phyloP scores from a whole-genome alignment of 108 stramenopile genomes.

The Skeletonema tropicum region DNA sequence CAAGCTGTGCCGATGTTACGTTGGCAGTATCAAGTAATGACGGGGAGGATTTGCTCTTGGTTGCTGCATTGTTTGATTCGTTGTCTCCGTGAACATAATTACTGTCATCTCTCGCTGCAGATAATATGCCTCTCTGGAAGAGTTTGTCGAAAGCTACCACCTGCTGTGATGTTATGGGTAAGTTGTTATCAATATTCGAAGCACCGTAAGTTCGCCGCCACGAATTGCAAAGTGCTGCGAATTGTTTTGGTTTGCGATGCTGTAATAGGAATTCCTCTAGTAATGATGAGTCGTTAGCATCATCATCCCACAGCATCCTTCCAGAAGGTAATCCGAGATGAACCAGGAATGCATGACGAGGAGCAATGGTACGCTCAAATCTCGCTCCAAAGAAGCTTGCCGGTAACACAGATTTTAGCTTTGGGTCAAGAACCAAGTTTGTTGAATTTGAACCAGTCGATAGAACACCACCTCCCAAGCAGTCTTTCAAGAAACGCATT shows the following conservation, averaged over 20 bases:
- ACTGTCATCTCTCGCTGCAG: conserved; percentile 74
- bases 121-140: conserved; percentile 74
- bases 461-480: conserved; percentile 28
- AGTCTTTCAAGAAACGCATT: conserved; percentile 74
- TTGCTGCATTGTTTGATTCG: background rate
- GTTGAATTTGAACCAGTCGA: background rate
- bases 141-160: conserved; percentile 76
- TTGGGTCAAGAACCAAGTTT: conserved; percentile 10
- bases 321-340: conserved; percentile 38
- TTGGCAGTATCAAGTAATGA: conserved; percentile 55
- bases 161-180: conserved; percentile 62
- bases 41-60: conserved; percentile 36
- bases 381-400: conserved; percentile 77
- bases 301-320: conserved; percentile 39
- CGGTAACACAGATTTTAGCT: conserved; percentile 50
- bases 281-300: conserved; percentile 6
- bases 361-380: conserved; percentile 75
- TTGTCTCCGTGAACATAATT: conserved; percentile 20
- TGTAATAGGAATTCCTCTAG: conserved; percentile 69
- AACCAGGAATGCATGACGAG: conserved; percentile 81
- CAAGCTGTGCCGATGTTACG: conserved; percentile 59
- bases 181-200: conserved; percentile 11
- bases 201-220: conserved; percentile 51
- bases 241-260: conserved; percentile 69
- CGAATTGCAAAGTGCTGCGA: conserved; percentile 75